These are phyloP conservation scores for Neotropicomus parvogracilis DNA, from an alignment of 1,284 basidiomycete species.

Conservation along the genomic window DNA sequence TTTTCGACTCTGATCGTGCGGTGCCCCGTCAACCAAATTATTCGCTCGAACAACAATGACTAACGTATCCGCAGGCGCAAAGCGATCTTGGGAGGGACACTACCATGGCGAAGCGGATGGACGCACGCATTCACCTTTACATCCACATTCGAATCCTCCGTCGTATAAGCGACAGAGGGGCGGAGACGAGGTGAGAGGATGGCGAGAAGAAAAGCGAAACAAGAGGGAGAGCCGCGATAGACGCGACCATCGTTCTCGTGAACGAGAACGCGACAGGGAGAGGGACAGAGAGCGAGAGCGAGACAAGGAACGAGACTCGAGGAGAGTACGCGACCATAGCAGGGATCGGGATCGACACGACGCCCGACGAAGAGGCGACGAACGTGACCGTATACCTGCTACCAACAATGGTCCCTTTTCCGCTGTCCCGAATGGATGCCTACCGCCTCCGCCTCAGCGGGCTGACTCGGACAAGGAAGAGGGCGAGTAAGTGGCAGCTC, in stretches of 20 bases:
- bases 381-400: conserved; percentile 25
- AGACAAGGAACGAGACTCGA: conserved; percentile 22
- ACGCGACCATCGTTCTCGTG: conserved; percentile 33
- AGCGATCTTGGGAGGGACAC: conserved; percentile 69
- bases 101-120: conserved; percentile 35
- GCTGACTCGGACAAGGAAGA: conserved; percentile 65
- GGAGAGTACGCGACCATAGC: conserved; percentile 38
- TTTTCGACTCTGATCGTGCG: conserved; percentile 59
- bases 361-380: conserved; percentile 29
- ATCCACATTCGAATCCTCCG: conserved; percentile 9
- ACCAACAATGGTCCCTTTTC: conserved; percentile 13
- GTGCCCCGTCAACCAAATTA: conserved; percentile 70
- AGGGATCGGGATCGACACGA: conserved; percentile 39
- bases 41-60: conserved; percentile 53
- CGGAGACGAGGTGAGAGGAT: conserved; percentile 59
- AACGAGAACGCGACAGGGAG: conserved; percentile 5
- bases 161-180: conserved; percentile 48
- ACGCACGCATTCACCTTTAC: conserved; percentile 27
- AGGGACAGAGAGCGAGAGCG: conserved; percentile 5
- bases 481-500: conserved; percentile 68
- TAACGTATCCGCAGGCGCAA: conserved; percentile 79
- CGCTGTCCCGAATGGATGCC: conserved; percentile 16
- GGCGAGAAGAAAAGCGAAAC: conserved; percentile 35
- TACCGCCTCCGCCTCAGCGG: conserved; percentile 15
- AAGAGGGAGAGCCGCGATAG: conserved; percentile 33